Evolutionary conservation across 2,329 filamentous ascomycete species (phyloP).

Genomic region (Proliferodiscus dingleyae): DNA sequence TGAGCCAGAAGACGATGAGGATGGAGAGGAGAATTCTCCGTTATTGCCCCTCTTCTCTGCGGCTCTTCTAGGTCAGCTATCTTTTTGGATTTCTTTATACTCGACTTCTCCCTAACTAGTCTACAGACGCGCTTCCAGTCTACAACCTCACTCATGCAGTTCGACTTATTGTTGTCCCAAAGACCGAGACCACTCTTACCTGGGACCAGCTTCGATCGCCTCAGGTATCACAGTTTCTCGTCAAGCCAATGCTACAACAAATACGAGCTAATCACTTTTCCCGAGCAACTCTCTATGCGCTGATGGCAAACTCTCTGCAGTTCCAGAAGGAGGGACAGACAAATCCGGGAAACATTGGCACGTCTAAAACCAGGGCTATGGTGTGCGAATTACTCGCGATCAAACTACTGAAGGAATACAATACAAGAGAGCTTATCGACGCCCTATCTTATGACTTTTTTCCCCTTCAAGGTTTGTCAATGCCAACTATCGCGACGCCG

Average conservation of each 20-base stretch:
- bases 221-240: constrained; percentile 89
- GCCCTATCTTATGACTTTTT: constrained; percentile 93
- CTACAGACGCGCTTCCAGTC: constrained; percentile 73
- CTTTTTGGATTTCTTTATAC: constrained; percentile 1
- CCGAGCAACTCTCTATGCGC: constrained; percentile 77
- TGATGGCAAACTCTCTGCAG: constrained; percentile 91
- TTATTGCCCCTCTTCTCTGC: constrained; percentile 76
- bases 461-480: constrained; percentile 75
- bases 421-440: constrained; percentile 85
- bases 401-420: constrained; percentile 84
- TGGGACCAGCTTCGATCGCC: constrained; percentile 97
- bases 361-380: constrained; percentile 76
- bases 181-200: constrained; percentile 85
- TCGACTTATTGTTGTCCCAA: constrained; percentile 73
- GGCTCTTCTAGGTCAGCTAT: constrained; percentile 61
- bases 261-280: constrained; percentile 80
- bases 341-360: constrained; percentile 78
- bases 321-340: constrained; percentile 82
- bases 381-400: constrained; percentile 89
- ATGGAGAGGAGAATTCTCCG: constrained; percentile 39
- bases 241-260: constrained; percentile 92
- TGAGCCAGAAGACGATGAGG: constrained; percentile 33
- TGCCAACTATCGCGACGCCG: constrained; percentile 35
- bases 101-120: constrained; percentile 25
- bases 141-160: constrained; percentile 90